Base-by-base conservation (phyloP, 345 rosid species). In the Dovyalis caffra region DNA sequence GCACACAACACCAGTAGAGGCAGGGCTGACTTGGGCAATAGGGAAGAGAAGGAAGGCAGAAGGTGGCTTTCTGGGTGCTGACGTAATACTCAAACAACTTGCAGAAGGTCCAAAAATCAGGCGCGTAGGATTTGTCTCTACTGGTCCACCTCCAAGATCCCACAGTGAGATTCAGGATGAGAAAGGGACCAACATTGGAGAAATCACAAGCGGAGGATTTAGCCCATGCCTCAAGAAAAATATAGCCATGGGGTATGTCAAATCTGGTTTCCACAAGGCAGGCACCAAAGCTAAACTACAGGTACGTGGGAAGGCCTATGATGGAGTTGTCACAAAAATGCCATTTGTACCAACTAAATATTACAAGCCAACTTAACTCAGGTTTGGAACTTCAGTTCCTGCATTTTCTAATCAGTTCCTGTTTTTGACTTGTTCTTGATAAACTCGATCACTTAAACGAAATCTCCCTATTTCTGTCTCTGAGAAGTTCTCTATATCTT, bases 161-260 rank as follows among this genome's bases (percentile, higher is more conserved):
- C 97, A 93, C 81, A 96, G 99, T 38, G 96, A 92, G 91, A 88
- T 93, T 70, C 94, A 90, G 69, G 89, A 93, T 72, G 97, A 88
- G 56, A 85, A 72, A 18, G 97, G 99, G 35, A 79, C 78, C 34
- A 87, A 84, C 81, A 91, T 90, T 6, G 98, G 98, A 21, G 97
- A 96, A 87, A 78, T 96, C 76, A 96, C 99, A 11, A 96, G 99
- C 21, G 97, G 97, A 10, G 99, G 98, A 72, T 96, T 96, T 49
- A 92, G 98, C 78, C 97, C 99, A 2, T 91, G 95, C 91, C 84
- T 93, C 51, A 93, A 93, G 97, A 93, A 92, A 91, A 93, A 93
- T 86, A 90, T 96, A 66, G 90, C 97, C 34, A 96, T 96, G 99
- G 97, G 99, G 35, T 96, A 93, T 8, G 98, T 96, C 69, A 93